Conservation (phyloP, 2,329 filamentous ascomycete genomes). For the Balansia obtecta region DNA sequence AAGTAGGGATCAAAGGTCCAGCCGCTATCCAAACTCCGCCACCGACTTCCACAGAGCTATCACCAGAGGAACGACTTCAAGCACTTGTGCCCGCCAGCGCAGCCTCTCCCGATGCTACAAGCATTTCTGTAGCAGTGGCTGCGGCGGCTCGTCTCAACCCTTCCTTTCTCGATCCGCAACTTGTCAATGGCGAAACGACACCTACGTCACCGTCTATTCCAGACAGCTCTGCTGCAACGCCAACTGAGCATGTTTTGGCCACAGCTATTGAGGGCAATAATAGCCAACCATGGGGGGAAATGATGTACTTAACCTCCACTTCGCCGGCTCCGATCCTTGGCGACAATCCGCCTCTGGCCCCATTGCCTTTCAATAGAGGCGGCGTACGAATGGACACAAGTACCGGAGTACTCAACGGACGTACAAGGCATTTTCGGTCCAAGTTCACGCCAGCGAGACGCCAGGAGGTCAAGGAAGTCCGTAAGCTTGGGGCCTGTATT, state of each 20-base stretch:
- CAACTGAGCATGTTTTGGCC: conserved; percentile 11
- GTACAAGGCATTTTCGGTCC: conserved; percentile 40
- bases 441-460: conserved; percentile 45
- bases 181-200: conserved; percentile 21
- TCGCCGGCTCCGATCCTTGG: conserved; percentile 19
- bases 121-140: conserved; percentile 43
- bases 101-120: conserved; percentile 30
- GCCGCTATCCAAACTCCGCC: conserved; percentile 14
- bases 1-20: conserved; percentile 1
- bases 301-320: conserved; percentile 33
- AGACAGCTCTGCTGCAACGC: conserved; percentile 10
- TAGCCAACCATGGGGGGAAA: conserved; percentile 39
- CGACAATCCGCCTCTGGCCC: conserved; percentile 19
- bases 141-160: conserved; percentile 43
- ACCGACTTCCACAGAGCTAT: conserved; percentile 22
- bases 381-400: conserved; percentile 42
- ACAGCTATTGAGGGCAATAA: conserved; percentile 13
- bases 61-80: conserved; percentile 37
- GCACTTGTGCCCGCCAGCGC: conserved; percentile 28
- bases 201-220: conserved; percentile 18
- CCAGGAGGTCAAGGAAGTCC: conserved; percentile 52
- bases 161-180: conserved; percentile 40
- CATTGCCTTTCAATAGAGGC: conserved; percentile 23
- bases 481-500: conserved; percentile 53
- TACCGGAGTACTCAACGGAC: conserved; percentile 30